These are phyloP conservation scores for Clonostachys solani DNA, from an alignment of 2,329 filamentous ascomycete species.

Conservation along the genomic window DNA sequence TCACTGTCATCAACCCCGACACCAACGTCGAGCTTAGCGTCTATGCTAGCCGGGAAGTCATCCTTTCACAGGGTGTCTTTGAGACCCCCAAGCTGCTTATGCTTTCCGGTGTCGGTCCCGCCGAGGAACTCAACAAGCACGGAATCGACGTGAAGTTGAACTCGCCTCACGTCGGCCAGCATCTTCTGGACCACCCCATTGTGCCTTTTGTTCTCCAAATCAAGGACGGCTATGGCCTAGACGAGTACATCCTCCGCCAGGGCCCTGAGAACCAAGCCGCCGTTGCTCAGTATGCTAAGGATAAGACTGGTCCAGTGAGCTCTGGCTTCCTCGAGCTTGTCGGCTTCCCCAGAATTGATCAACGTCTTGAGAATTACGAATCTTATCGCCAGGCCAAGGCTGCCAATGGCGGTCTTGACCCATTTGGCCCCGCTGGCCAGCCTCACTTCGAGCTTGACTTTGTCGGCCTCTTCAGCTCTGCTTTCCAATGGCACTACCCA, in stretches of 20 bases:
- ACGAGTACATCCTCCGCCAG: constrained; percentile 32
- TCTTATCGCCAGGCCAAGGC: constrained; percentile 38
- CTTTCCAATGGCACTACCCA: constrained; percentile 44
- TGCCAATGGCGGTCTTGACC: constrained; percentile 39
- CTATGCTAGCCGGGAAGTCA: constrained; percentile 42
- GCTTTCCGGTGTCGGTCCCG: constrained; percentile 58
- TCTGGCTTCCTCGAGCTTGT: constrained; percentile 43
- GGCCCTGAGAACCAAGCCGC: constrained; percentile 24
- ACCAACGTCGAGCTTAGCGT: constrained; percentile 33
- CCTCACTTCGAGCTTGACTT: constrained; percentile 62
- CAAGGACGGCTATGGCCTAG: constrained; percentile 32
- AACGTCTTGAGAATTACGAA: constrained; percentile 39
- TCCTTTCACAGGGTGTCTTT: constrained; percentile 48
- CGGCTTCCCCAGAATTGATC: constrained; percentile 53
- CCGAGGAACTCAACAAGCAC: constrained; percentile 43
- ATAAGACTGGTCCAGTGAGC: constrained; percentile 31
- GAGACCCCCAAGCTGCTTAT: constrained; percentile 63
- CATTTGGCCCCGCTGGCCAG: constrained; percentile 51
- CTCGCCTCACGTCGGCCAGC: constrained; percentile 58
- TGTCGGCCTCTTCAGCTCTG: constrained; percentile 48
- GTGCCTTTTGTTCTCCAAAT: constrained; percentile 43
- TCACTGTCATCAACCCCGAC: constrained; percentile 33
- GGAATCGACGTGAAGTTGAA: constrained; percentile 49
- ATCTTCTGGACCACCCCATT: constrained; percentile 59
- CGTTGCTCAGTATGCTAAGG: constrained; percentile 25